Base-by-base conservation (phyloP, 495 filamentous ascomycete species). In the Collariella sp. region DNA sequence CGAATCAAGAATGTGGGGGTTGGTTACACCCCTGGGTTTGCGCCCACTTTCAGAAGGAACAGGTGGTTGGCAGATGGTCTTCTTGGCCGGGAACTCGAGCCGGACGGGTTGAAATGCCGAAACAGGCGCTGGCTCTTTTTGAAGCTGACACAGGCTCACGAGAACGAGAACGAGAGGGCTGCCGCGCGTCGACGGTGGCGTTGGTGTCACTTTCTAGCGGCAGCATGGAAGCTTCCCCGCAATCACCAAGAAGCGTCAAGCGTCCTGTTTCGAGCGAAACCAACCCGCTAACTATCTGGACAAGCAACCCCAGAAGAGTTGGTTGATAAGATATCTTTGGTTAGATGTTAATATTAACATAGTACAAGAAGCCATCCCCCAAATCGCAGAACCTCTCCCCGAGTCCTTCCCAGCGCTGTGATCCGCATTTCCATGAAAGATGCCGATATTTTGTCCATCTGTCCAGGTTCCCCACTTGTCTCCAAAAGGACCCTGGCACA, bases 161-260 rank as follows among this genome's bases (percentile, higher is more conserved):
- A 13, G 13, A 13, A 44, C 20, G 6, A 18, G 22, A n/a, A 39
- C n/a, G 0, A 54, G 16, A 54, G 7, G 33, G 41, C n/a, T 29
- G 50, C 50, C 51, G 42, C 51, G 51, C 51, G 51, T 54, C 51
- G 42, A 40, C 26, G 26, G 26, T 31, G 26, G 26, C 26, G 26
- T 9, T 31, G 26, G 26, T 31, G 26, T 31, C 26, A 31, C 26
- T 31, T 31, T 31, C 26, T 20, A 11, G 23, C 43, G 50, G 41
- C 41, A 20, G 3, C 16, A n/a, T 11, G 40, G 29, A 36, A 36
- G 16, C 11, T 52, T 52, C 49, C 49, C 49, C 49, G 49, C 49
- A 52, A 29, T 38, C 18, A 11, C 44, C 31, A 35, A 15, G 35
- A 50, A 31, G 48, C 20, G 7, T 3, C 34, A 41, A 12, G 44